phyloP scores from a whole-genome alignment of 805 yeast species.

The Schizosaccharomyces octosporus region DNA sequence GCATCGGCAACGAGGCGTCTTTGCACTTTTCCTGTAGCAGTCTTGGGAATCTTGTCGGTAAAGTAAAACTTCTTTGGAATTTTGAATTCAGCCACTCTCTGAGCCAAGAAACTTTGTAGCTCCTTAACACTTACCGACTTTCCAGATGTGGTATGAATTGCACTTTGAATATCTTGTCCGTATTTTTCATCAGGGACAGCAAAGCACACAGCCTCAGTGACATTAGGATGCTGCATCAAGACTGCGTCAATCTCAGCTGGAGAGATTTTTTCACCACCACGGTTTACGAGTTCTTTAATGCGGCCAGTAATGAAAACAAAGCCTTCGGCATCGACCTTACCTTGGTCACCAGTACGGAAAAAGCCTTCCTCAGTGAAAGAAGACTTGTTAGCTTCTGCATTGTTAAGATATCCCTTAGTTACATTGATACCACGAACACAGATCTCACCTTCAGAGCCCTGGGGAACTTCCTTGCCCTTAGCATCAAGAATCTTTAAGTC shows the following conservation, averaged over 20 bases:
- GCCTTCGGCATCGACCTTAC: constrained; percentile 33
- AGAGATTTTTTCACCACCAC: constrained; percentile 58
- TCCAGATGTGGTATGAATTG: constrained; percentile 26
- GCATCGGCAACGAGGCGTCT: constrained; percentile 33
- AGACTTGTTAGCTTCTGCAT: constrained; percentile 43
- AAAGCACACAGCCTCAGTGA: constrained; percentile 45
- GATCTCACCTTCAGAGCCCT: constrained; percentile 43
- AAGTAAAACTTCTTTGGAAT: constrained; percentile 34
- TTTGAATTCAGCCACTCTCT: constrained; percentile 30
- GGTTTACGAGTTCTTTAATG: constrained; percentile 46
- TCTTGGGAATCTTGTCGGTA: constrained; percentile 41
- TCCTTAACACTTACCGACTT: constrained; percentile 19
- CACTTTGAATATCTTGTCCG: constrained; percentile 51
- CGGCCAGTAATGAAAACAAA: constrained; percentile 42
- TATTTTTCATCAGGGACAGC: constrained; percentile 43
- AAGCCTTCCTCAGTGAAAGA: constrained; percentile 32
- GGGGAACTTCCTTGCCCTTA: constrained; percentile 21
- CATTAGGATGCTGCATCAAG: constrained; percentile 34
- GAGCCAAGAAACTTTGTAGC: constrained; percentile 21
- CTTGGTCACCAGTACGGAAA: constrained; percentile 65
- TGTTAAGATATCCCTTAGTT: constrained; percentile 47
- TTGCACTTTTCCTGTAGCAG: constrained; percentile 59
- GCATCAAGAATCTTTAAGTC: constrained; percentile 32
- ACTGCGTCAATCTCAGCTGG: constrained; percentile 47
- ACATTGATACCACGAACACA: constrained; percentile 43